phyloP scores from a whole-genome alignment of 2,329 filamentous ascomycete species.

The Fusarium oligoseptatum region DNA sequence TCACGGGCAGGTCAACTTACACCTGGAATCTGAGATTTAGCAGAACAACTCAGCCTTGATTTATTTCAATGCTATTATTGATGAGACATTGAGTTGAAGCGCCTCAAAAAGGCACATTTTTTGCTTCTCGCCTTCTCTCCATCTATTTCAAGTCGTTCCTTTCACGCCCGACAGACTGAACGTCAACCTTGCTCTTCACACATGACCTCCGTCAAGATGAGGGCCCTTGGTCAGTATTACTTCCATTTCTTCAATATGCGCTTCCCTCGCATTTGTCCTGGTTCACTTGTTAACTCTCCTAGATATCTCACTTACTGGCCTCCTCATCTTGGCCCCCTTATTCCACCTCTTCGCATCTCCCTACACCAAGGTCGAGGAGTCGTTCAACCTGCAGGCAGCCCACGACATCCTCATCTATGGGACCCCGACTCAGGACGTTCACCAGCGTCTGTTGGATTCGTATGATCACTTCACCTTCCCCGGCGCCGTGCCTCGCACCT shows the following conservation, averaged over 20 bases:
- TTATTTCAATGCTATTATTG: neutral
- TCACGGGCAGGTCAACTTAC: neutral
- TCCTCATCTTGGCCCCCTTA: slow-evolving; percentile 69
- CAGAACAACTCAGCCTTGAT: neutral
- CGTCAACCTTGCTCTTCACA: neutral
- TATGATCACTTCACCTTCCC: slow-evolving; percentile 95
- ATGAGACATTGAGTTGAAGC: neutral
- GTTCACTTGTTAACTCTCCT: slow-evolving; percentile 5
- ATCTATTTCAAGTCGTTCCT: neutral
- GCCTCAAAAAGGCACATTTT: neutral
- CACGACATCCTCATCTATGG: slow-evolving; percentile 91
- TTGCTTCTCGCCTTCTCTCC: neutral
- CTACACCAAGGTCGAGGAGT: slow-evolving; percentile 98
- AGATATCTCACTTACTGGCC: slow-evolving; percentile 45
- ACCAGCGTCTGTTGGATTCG: slow-evolving; percentile 66
- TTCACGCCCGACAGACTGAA: neutral
- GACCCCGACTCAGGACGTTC: slow-evolving; percentile 71
- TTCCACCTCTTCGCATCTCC: slow-evolving; percentile 81
- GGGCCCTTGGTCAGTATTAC: slow-evolving; percentile 28
- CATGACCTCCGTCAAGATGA: slow-evolving; percentile 34
- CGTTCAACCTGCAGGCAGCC: slow-evolving; percentile 94
- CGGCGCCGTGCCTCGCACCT: slow-evolving; percentile 91
- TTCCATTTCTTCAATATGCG: neutral
- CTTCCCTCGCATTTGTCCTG: neutral
- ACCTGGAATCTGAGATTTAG: neutral